Percentiles rank a stretch among this genome's conserved stretches.
These are phyloP conservation scores for Taxillus chinensis DNA, from an alignment of 164 flowering plant genomes.

Conservation along the genomic window DNA sequence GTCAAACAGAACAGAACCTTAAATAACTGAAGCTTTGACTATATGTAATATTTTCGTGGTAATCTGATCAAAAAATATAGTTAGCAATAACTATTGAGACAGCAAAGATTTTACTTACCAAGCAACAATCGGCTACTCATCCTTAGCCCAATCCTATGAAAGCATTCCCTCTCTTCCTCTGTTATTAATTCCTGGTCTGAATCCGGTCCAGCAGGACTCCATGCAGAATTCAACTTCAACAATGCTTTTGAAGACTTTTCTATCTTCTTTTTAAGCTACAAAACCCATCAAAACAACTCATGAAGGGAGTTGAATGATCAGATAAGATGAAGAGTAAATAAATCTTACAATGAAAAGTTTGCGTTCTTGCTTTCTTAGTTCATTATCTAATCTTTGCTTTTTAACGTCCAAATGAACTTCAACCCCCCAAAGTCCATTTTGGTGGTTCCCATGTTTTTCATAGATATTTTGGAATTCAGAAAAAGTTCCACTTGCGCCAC, in stretches of 20 bases:
- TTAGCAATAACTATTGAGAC: no score
- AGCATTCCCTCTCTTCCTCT: slow-evolving; percentile 67
- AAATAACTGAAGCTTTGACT: no score
- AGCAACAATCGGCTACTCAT: slow-evolving; percentile 52
- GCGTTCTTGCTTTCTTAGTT: slow-evolving; percentile 48
- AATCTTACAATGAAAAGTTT: slow-evolving; percentile 61
- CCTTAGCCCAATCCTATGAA: slow-evolving; percentile 55
- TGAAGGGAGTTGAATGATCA: slow-evolving; percentile 2
- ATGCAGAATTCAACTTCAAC: slow-evolving; percentile 38
- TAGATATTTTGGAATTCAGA: slow-evolving; percentile 56
- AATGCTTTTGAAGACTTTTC: slow-evolving; percentile 44
- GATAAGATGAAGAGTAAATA: not conserved
- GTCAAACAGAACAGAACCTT: no score
- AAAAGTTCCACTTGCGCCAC: slow-evolving; percentile 44
- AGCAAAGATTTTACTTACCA: slow-evolving; percentile 34
- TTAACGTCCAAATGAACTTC: slow-evolving; percentile 45
- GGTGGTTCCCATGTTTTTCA: slow-evolving; percentile 14
- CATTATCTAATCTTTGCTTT: slow-evolving; percentile 50
- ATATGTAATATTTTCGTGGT: no score
- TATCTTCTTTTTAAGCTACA: slow-evolving; percentile 74
- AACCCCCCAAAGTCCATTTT: slow-evolving; percentile 15
- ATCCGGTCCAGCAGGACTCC: slow-evolving; percentile 40
- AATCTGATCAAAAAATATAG: no score
- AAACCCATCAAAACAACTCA: not conserved
- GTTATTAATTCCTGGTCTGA: slow-evolving; percentile 65